These are phyloP conservation scores for Alectoria sarmentosa DNA, from an alignment of 495 filamentous ascomycete genomes.

Conservation along the genomic window DNA sequence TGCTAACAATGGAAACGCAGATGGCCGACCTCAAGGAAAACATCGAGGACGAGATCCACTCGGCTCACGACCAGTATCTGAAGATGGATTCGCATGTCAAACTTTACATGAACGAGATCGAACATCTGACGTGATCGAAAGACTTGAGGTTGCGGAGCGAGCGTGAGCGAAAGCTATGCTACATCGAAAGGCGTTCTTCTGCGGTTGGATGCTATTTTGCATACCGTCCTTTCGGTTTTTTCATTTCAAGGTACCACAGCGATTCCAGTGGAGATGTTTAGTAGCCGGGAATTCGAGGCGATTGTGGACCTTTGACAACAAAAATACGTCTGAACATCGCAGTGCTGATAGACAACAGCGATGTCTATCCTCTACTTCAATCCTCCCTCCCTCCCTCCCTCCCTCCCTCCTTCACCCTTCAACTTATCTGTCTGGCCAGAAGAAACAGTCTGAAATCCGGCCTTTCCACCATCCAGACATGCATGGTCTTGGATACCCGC, in stretches of 20 bases:
- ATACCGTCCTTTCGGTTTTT: background rate
- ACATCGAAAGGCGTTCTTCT: background rate
- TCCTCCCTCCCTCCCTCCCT: too few species aligned
- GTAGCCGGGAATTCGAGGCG: too few species aligned
- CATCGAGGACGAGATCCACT: constrained; percentile 85
- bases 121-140: constrained; percentile 48
- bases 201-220: background rate
- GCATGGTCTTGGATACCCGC: too few species aligned
- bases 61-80: constrained; percentile 83
- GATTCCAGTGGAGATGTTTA: too few species aligned
- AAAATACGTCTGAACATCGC: too few species aligned
- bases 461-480: too few species aligned
- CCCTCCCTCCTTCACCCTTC: too few species aligned
- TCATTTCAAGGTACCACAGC: background rate
- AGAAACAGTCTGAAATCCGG: too few species aligned
- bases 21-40: constrained; percentile 97
- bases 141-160: background rate
- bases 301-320: too few species aligned
- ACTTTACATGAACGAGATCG: constrained; percentile 97
- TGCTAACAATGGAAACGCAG: constrained; percentile 38
- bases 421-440: too few species aligned
- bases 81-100: constrained; percentile 97
- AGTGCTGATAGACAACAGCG: too few species aligned
- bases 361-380: too few species aligned
- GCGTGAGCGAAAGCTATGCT: background rate